Percentiles rank a stretch among this genome's conserved stretches.
Conservation (phyloP, 352 stramenopile species). For the Globisporangium canariense region DNA sequence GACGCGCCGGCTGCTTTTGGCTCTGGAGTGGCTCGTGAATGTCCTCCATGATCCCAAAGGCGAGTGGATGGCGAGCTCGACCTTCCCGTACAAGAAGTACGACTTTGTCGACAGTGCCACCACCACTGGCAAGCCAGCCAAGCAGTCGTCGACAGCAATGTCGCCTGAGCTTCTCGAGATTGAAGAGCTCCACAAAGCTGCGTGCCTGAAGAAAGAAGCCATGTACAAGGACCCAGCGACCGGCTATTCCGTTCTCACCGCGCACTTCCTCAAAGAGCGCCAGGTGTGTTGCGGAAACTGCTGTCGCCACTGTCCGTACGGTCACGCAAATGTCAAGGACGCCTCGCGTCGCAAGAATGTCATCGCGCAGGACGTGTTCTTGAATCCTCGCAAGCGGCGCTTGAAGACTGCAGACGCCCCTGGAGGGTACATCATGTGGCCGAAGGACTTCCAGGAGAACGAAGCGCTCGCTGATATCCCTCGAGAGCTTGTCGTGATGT, state of each 20-base stretch:
- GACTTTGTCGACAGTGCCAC: constrained; percentile 8
- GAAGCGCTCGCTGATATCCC: background rate
- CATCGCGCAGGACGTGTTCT: constrained; percentile 32
- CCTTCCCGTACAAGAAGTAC: constrained; percentile 44
- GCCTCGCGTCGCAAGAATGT: constrained; percentile 36
- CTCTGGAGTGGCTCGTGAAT: constrained; percentile 59
- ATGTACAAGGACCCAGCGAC: constrained; percentile 85
- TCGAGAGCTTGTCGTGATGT: constrained; percentile 70
- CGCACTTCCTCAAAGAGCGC: constrained; percentile 61
- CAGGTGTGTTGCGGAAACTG: constrained; percentile 88
- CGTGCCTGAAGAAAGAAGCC: constrained; percentile 58
- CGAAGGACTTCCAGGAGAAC: background rate
- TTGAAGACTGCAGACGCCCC: constrained; percentile 10
- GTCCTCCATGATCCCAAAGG: constrained; percentile 27
- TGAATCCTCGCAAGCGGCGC: constrained; percentile 24
- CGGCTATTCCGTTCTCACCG: constrained; percentile 88
- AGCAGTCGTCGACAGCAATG: background rate
- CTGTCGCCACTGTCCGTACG: constrained; percentile 89
- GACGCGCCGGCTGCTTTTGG: constrained; percentile 46
- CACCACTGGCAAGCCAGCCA: background rate
- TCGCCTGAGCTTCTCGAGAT: constrained; percentile 38
- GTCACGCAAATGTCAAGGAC: constrained; percentile 76
- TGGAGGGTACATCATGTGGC: constrained; percentile 8
- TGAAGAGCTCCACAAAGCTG: constrained; percentile 64
- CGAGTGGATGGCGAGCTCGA: constrained; percentile 26